Percentiles rank a stretch among this genome's conserved stretches.
These are phyloP conservation scores for Cyberlindnera amylophila DNA, from an alignment of 805 yeast species.

Conservation along the genomic window DNA sequence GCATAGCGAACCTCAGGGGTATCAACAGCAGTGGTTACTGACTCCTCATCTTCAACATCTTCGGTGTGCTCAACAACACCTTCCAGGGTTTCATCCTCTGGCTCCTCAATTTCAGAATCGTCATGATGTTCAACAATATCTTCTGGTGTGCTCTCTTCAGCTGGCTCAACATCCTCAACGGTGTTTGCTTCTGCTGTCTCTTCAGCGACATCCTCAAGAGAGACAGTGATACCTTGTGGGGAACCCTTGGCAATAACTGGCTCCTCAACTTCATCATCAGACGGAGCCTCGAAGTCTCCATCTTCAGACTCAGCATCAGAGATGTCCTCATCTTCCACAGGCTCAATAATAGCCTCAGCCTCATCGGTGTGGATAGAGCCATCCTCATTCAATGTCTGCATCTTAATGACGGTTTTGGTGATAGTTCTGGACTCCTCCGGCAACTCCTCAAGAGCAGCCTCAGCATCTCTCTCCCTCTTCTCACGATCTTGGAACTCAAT, in stretches of 20 bases:
- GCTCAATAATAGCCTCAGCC: slow-evolving; percentile 8
- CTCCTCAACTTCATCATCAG: slow-evolving; percentile 3
- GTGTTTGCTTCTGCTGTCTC: slow-evolving; percentile 1
- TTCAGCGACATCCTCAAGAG: background rate
- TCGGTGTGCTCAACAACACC: slow-evolving; percentile 4
- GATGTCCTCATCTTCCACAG: slow-evolving; percentile 13
- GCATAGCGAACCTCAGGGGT: slow-evolving; percentile 7
- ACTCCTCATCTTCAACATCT: slow-evolving; percentile 7
- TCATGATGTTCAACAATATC: slow-evolving; percentile 6
- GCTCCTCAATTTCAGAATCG: background rate
- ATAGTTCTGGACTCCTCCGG: slow-evolving; percentile 5
- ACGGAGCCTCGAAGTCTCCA: slow-evolving; percentile 7
- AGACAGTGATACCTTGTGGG: background rate
- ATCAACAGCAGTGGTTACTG: slow-evolving; percentile 4
- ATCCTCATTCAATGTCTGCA: slow-evolving; percentile 14
- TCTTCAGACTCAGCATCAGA: slow-evolving; percentile 13
- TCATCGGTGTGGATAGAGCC: slow-evolving; percentile 18
- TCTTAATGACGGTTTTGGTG: slow-evolving; percentile 17
- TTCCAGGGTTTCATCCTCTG: background rate
- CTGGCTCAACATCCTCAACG: slow-evolving; percentile 1
- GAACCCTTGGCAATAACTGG: background rate
- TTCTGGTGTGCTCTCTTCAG: slow-evolving; percentile 5
- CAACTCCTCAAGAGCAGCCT: slow-evolving; percentile 13
- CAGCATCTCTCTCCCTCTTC: slow-evolving; percentile 32
- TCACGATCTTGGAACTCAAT: slow-evolving; percentile 54